phyloP scores from a whole-genome alignment of 495 filamentous ascomycete species.

The Penicillium alfredii region DNA sequence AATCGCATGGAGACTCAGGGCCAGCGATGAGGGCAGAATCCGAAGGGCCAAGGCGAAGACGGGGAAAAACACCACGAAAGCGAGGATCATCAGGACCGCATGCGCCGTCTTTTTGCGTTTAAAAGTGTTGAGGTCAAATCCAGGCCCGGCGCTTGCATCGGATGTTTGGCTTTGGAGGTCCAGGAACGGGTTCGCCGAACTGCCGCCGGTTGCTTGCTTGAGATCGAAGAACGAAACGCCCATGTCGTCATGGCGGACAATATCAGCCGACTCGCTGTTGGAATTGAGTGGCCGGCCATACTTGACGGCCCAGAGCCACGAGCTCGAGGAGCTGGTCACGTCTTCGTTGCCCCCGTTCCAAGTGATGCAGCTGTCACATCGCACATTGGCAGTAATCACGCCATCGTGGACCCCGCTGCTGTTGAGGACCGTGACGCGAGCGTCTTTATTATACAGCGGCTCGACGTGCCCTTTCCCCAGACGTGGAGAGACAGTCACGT shows the following conservation, averaged over 20 bases:
- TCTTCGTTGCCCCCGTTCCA: constrained; percentile 40
- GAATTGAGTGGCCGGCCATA: constrained; percentile 50
- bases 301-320: constrained; percentile 60
- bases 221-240: constrained; percentile 51
- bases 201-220: constrained; percentile 42
- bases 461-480: constrained; percentile 40
- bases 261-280: constrained; percentile 36
- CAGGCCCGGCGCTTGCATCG: not conserved
- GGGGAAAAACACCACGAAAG: constrained; percentile 39
- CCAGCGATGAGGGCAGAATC: constrained; percentile 7
- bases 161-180: too few relatives aligned
- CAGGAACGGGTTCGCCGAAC: not conserved
- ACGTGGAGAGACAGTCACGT: constrained; percentile 55
- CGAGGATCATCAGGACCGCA: constrained; percentile 25
- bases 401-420: constrained; percentile 51
- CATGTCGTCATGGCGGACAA: constrained; percentile 50
- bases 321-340: constrained; percentile 19
- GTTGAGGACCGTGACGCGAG: constrained; percentile 43
- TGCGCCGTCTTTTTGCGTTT: constrained; percentile 23
- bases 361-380: constrained; percentile 45
- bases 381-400: constrained; percentile 57
- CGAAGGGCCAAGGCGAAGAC: constrained; percentile 39
- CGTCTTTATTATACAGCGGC: constrained; percentile 42
- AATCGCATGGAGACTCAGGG: constrained; percentile 44
- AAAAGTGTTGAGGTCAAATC: not conserved